Conservation (phyloP, 768 basidiomycete genomes). For the Cyclocybe aegerita region DNA sequence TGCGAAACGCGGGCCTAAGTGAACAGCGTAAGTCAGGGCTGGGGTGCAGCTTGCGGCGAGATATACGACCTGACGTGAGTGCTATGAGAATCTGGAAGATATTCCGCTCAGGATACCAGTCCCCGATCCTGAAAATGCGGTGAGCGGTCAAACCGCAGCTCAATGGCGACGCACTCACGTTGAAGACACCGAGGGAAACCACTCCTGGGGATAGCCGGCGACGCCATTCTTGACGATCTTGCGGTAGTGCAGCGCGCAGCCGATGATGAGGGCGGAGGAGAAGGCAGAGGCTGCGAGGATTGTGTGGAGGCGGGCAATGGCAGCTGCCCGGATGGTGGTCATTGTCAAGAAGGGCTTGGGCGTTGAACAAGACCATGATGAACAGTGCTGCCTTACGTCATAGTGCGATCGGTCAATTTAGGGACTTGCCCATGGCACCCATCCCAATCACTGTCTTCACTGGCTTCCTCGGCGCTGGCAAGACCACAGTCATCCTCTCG, state of each 20-base stretch:
- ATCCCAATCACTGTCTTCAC: slow-evolving; percentile 95
- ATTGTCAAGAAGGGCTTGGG: neutral
- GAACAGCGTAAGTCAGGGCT: neutral
- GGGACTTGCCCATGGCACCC: slow-evolving; percentile 17
- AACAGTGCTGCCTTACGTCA: too few relatives aligned
- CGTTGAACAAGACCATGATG: neutral
- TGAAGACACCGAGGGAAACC: slow-evolving; percentile 89
- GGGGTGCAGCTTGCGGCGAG: neutral
- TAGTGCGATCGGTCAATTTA: neutral
- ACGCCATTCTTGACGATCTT: slow-evolving; percentile 86
- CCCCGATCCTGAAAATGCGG: slow-evolving; percentile 64
- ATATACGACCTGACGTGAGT: slow-evolving; percentile 62
- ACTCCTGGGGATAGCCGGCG: slow-evolving; percentile 82
- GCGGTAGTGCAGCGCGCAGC: slow-evolving; percentile 70
- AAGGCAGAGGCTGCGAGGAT: slow-evolving; percentile 68
- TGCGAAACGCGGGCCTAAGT: slow-evolving; percentile 69
- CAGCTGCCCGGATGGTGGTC: slow-evolving; percentile 43
- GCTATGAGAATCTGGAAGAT: slow-evolving; percentile 89
- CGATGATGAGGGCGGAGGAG: slow-evolving; percentile 58
- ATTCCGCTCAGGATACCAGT: slow-evolving; percentile 87
- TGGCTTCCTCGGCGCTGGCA: slow-evolving; percentile 87
- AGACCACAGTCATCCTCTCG: slow-evolving; percentile 80
- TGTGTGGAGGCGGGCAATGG: slow-evolving; percentile 65
- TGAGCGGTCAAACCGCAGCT: neutral
- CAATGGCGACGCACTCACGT: slow-evolving; percentile 47